Evolutionary conservation across 2,329 filamentous ascomycete genomes (phyloP).

Genomic region (Scortechinia acanthostroma): DNA sequence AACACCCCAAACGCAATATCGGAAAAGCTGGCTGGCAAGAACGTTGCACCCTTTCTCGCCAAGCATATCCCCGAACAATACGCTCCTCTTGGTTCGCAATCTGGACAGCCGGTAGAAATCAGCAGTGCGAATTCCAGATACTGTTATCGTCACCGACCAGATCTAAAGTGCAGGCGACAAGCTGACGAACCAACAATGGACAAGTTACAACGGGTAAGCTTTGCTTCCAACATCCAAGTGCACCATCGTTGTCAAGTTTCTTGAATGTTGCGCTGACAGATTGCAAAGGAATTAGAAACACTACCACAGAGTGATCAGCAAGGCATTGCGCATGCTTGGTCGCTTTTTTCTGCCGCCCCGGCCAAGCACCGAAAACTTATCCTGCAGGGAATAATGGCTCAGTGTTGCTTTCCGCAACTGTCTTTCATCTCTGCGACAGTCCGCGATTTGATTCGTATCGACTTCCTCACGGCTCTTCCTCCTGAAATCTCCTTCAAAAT

Average conservation of each 20-base stretch:
- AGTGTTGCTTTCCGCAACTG: constrained; percentile 95
- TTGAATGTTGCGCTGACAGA: background rate
- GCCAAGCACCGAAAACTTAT: constrained; percentile 91
- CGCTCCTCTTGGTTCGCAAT: background rate
- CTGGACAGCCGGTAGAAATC: background rate
- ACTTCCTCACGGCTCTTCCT: constrained; percentile 84
- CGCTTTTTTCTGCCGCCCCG: constrained; percentile 89
- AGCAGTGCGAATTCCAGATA: constrained; percentile 73
- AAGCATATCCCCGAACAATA: background rate
- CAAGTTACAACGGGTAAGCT: constrained; percentile 74
- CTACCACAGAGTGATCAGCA: constrained; percentile 82
- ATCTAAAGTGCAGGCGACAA: constrained; percentile 85
- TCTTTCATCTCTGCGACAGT: constrained; percentile 87
- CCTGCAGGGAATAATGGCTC: constrained; percentile 89
- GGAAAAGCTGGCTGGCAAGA: background rate
- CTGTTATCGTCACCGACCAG: constrained; percentile 90
- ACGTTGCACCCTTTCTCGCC: constrained; percentile 1
- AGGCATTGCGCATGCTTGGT: constrained; percentile 95
- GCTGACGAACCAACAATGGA: constrained; percentile 96
- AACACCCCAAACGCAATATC: background rate
- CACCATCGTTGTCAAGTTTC: constrained; percentile 6
- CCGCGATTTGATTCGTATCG: constrained; percentile 91
- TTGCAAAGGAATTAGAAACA: constrained; percentile 67
- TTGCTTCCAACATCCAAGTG: too few relatives aligned
- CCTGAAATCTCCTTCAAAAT: constrained; percentile 90